Base-by-base conservation (phyloP, 148 eudicot genomes). In the Spergularia bocconei region DNA sequence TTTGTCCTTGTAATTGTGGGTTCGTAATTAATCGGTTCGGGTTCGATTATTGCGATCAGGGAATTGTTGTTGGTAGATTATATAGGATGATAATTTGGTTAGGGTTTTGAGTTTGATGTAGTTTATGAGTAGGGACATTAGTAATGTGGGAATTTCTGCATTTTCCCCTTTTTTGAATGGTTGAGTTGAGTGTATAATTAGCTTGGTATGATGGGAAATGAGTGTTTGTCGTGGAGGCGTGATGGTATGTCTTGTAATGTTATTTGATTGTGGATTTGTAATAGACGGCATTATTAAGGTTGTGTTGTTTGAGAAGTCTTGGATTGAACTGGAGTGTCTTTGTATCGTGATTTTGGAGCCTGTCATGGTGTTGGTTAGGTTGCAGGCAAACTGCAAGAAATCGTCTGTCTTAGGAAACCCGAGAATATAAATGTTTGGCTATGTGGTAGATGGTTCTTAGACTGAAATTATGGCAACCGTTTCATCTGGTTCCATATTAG, bases 21-120 rank as follows among this genome's bases (percentile, higher is more conserved):
- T 57, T 57, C 19, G 33, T 8, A 20, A 21, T 10, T 59, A 13
- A 59, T 59, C 25, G 14, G 36, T 29, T 14, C 11, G 16, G 62
- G 64, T 48, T 33, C 41, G 5, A 57, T 41, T 65, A 20, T 13
- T 23, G 36, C 4, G 14, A 16, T 56, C 29, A 7, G 39, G 68
- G 41, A 16, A 11, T 70, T 16, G 50, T n/a, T 69, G 6, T n/a
- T 69, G 6, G 36, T 59, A 47, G 36, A 21, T 68, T 36, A 15
- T 36, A 15, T 38, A 10, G 72, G 65, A 12, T 78, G 64, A 55
- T 71, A 66, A 47, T 67, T 74, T 78, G 12, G 57, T 60, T 17
- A 52, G 19, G 16, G 36, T 11, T 47, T 59, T 54, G 23, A n/a
- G 50, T 72, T 41, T 59, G 29, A 13, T 54, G 44, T 51, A 25